Evolutionary conservation across 352 stramenopile genomes (phyloP).

Genomic region (Phytophthora sojae): DNA sequence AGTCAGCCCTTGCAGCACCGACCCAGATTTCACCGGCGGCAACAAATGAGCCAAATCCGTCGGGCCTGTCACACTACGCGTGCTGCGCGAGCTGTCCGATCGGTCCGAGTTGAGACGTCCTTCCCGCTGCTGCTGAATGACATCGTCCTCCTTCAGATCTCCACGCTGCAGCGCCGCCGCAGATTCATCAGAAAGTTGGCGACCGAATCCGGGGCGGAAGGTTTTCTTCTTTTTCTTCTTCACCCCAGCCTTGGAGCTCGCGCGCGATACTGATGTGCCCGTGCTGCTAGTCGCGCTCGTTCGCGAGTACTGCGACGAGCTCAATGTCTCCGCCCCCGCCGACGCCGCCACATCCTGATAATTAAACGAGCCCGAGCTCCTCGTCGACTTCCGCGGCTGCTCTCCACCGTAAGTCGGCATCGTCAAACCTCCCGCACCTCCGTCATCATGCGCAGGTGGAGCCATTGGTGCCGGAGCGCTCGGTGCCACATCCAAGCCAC

Average conservation of each 20-base stretch:
- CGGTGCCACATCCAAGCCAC: slow-evolving; percentile 56
- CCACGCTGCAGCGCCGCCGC: slow-evolving; percentile 78
- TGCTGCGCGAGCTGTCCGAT: slow-evolving; percentile 39
- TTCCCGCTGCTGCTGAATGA: slow-evolving; percentile 56
- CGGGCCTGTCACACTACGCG: slow-evolving; percentile 45
- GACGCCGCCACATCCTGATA: slow-evolving; percentile 59
- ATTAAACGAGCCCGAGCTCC: slow-evolving; percentile 64
- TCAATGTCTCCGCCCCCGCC: slow-evolving; percentile 13
- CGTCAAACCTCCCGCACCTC: slow-evolving; percentile 1
- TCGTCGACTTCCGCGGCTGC: slow-evolving; percentile 44
- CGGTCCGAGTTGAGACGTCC: slow-evolving; percentile 33
- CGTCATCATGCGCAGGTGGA: slow-evolving; percentile 31
- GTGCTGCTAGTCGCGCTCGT: slow-evolving; percentile 40
- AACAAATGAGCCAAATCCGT: slow-evolving; percentile 76
- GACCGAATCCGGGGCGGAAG: slow-evolving; percentile 84
- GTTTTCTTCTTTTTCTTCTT: slow-evolving; percentile 90
- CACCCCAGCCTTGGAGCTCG: slow-evolving; percentile 46
- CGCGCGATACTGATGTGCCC: slow-evolving; percentile 36
- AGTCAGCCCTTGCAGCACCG: slow-evolving; percentile 71
- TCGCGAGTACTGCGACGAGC: slow-evolving; percentile 30
- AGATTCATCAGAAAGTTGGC: slow-evolving; percentile 86
- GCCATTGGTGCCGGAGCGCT: slow-evolving; percentile 15
- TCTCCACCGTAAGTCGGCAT: slow-evolving; percentile 35
- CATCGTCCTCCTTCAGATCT: slow-evolving; percentile 77
- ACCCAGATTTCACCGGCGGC: slow-evolving; percentile 62